Evolutionary conservation across 1,284 basidiomycete species (phyloP), one percentile per base, ranked within the genome.

Genomic region (Leccinum fuscescens): DNA sequence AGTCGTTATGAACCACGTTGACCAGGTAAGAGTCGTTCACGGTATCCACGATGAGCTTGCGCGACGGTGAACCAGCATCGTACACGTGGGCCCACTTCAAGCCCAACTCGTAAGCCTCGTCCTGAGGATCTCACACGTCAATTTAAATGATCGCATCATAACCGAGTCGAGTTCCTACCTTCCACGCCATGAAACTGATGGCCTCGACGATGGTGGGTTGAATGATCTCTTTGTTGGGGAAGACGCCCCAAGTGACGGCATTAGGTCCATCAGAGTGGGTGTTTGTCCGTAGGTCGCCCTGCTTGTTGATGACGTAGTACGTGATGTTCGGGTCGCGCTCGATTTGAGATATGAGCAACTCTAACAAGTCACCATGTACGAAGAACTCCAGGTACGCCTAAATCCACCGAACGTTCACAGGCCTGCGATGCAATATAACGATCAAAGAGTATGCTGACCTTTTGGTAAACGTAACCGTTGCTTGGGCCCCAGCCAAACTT

Each of bases 201-300:
- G 92, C 91, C 74, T 99, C 97, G 35, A 99, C 97, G 65, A 99
- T 96, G 20, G 97, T 99, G 29, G 96, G 96, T 74, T 99, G 97
- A 54, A 98, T 82, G 69, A 99, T 94, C 80, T 99, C 97, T 76
- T 97, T 96, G 48, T 93, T 94, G 17, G 97, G 96, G 84, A 98
- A 99, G 6, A 97, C 94, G 66, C 96, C 97, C 97, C 96, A 99
- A 0, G 97, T 99, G 52, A 99, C 97, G 6, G 97, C 97, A 70
- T 98, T 99, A 42, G 96, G 95, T 7, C 94, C 93, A 37, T 96
- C 93, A 1, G 90, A 90, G 64, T 90, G 87, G 35, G 89, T 94
- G 80, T 99, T 99, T 57, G 96, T 98, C 58, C 88, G 83, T 67
- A 98, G 83, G 72, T 98, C 96, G 53, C 97, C 97, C 64, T 88